Evolutionary conservation across 2,329 filamentous ascomycete genomes (phyloP), one percentile per base, ranked within the genome.

Genomic region (Elsinoe fawcettii): DNA sequence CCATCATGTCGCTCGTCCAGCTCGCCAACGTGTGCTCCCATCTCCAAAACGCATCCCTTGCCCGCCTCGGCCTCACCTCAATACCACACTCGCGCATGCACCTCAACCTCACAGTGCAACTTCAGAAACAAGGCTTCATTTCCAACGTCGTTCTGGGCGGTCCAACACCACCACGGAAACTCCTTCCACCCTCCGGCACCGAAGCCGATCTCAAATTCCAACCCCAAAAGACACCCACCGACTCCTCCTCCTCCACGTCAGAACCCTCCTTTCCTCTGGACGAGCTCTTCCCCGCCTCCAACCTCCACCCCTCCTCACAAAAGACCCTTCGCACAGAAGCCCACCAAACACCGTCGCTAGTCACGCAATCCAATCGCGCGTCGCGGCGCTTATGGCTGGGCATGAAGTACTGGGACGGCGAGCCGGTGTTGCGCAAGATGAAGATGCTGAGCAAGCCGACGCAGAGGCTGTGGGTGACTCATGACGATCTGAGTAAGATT

Each of bases 21-120:
- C 80, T 95, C 62, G 80, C 83, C 66, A 77, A 92, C 77, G 83
- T 91, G 74, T 95, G 88, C 79, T 90, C 90, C 63, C 90, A 96
- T 76, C 80, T 96, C 58, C 88, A 93, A 72, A 96, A 96, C 77
- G 88, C 88, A 63, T 87, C 87, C 58, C 84, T 84, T 66, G 89
- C 88, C n/a, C 84, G 86, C 1, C 83, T 96, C 0, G 88, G 86
- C 63, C 78, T 95, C 53, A 96, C 91, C 30, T 95, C 89, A 6
- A 80, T 96, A 61, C 84, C 86, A 46, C 85, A 86, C 75, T 85
- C 83, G 51, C 91, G 91, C 64, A 83, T 90, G 69, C 90, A 93
- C 76, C 83, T 95, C 61, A 77, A 76, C 44, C 77, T 96, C 14
- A 80, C 83, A 54, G 80, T 93, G 18, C 86, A 87, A 36, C 80